Base-by-base conservation (phyloP, 768 basidiomycete genomes). In the Trametes cubensis region DNA sequence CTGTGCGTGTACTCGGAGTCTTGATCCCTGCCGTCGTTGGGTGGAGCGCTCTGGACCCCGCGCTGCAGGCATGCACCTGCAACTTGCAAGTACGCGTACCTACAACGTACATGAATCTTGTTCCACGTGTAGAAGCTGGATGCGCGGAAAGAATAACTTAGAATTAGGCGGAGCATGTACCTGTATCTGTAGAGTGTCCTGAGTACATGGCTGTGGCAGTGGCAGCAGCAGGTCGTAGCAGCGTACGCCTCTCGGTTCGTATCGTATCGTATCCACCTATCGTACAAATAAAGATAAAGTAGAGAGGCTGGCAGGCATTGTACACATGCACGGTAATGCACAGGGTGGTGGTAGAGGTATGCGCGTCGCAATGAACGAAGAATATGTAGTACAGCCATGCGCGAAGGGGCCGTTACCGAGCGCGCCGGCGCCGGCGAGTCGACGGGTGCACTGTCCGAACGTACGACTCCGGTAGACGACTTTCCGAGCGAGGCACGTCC, bases 241-340 rank as follows among this genome's bases (percentile, higher is more conserved):
- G 25, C 4, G 55, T 56, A 47, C 44, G 41, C 55, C 38, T 38
- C 55, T 34, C 30, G 25, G 45, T n/a, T n/a, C n/a, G n/a, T n/a
- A n/a, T 49, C 56, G 39, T 39, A 58, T 49, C 39, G 34, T 58
- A 34, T 17, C 18, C 21, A 34, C 45, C n/a, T 23, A 48, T 61
- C 60, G 60, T 54, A 61, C 60, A 61, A 61, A 61, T 61, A 61
- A 44, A 20, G 15, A 61, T 55, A 55, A 61, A 25, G 25, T n/a
- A 55, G 30, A 41, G 25, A 26, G n/a, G n/a, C n/a, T 6, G 21
- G n/a, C 18, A 25, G 30, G 11, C n/a, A 49, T 14, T 41, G 28
- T 42, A 44, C 41, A 53, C 40, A 54, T 20, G 20, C 30, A 38
- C n/a, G n/a, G 40, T 44, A 44, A 42, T 20, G 30, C n/a, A 28